A percentile compares a stretch with the other conserved stretches of the same genome.
These are phyloP conservation scores for Talaromyces stipitatus DNA, from an alignment of 495 filamentous ascomycete species.

Conservation along the genomic window DNA sequence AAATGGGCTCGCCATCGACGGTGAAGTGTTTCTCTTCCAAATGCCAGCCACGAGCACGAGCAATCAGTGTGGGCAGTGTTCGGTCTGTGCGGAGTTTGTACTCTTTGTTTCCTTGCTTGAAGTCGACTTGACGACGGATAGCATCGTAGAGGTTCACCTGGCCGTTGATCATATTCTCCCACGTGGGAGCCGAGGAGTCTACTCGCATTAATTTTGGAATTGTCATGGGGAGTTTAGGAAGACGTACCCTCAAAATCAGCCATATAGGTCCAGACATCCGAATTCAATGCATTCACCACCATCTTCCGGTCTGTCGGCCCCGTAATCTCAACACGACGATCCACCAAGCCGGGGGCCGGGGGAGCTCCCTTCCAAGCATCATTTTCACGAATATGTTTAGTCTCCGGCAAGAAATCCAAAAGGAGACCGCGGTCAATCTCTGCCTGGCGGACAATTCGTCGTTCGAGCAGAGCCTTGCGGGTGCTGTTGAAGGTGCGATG, in stretches of 20 bases:
- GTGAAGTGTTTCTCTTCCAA: slow-evolving; percentile 98
- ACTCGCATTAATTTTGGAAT: slow-evolving; percentile 5
- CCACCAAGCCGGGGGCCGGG: slow-evolving; percentile 87
- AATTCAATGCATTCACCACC: slow-evolving; percentile 97
- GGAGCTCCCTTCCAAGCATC: slow-evolving; percentile 90
- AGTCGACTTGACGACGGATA: slow-evolving; percentile 89
- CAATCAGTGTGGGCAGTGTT: slow-evolving; percentile 71
- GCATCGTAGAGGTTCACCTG: slow-evolving; percentile 99
- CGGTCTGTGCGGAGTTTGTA: slow-evolving; percentile 94
- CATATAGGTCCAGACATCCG: slow-evolving; percentile 99
- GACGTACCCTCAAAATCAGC: slow-evolving; percentile 89
- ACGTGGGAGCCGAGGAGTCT: slow-evolving; percentile 97
- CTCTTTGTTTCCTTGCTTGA: slow-evolving; percentile 89
- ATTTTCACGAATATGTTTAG: slow-evolving; percentile 90
- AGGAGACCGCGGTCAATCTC: slow-evolving; percentile 88
- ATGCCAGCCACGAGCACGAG: slow-evolving; percentile 87
- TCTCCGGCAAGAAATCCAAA: slow-evolving; percentile 96
- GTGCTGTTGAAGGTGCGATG: slow-evolving; percentile 90
- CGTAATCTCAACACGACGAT: slow-evolving; percentile 97
- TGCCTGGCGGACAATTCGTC: slow-evolving; percentile 78
- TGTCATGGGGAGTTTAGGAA: neutral
- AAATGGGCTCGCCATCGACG: slow-evolving; percentile 92
- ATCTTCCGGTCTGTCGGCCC: slow-evolving; percentile 98
- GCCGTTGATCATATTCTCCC: slow-evolving; percentile 99
- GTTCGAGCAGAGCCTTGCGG: slow-evolving; percentile 83